phyloP scores from a whole-genome alignment of 2,329 filamentous ascomycete species.

The Nectriaceae sp. region DNA sequence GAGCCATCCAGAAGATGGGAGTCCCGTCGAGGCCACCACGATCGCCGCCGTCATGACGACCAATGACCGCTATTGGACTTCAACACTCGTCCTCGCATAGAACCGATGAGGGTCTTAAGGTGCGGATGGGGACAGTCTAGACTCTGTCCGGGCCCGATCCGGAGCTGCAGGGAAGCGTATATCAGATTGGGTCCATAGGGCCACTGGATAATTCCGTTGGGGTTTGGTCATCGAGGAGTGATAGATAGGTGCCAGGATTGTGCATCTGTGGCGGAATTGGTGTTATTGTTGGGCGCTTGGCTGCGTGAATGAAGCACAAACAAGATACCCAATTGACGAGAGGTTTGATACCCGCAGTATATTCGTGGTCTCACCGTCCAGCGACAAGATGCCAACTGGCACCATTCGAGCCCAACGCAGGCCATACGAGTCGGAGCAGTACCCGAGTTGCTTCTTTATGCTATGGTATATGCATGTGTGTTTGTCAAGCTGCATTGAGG shows the following conservation, averaged over 20 bases:
- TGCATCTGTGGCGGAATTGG: slow-evolving; percentile 16
- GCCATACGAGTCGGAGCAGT: slow-evolving; percentile 20
- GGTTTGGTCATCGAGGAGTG: slow-evolving; percentile 21
- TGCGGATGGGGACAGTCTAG: too few relatives aligned
- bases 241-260: slow-evolving; percentile 15
- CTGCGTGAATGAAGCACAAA: slow-evolving; percentile 21
- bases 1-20: slow-evolving; percentile 23
- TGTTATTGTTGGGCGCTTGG: slow-evolving; percentile 17
- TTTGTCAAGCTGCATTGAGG: slow-evolving; percentile 20
- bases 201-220: slow-evolving; percentile 16
- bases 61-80: slow-evolving; percentile 13
- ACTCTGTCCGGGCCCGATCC: neutral
- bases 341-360: slow-evolving; percentile 20
- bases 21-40: slow-evolving; percentile 29
- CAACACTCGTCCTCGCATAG: neutral
- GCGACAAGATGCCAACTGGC: slow-evolving; percentile 51
- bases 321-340: slow-evolving; percentile 29
- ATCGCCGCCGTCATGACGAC: slow-evolving; percentile 26
- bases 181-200: slow-evolving; percentile 11
- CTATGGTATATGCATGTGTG: slow-evolving; percentile 22
- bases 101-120: too few relatives aligned
- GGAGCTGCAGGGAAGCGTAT: neutral
- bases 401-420: slow-evolving; percentile 29
- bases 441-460: slow-evolving; percentile 22
- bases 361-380: slow-evolving; percentile 38